Evolutionary conservation across 139 green algal genomes (phyloP).

Genomic region (Chlamydomonas schloesseri): DNA sequence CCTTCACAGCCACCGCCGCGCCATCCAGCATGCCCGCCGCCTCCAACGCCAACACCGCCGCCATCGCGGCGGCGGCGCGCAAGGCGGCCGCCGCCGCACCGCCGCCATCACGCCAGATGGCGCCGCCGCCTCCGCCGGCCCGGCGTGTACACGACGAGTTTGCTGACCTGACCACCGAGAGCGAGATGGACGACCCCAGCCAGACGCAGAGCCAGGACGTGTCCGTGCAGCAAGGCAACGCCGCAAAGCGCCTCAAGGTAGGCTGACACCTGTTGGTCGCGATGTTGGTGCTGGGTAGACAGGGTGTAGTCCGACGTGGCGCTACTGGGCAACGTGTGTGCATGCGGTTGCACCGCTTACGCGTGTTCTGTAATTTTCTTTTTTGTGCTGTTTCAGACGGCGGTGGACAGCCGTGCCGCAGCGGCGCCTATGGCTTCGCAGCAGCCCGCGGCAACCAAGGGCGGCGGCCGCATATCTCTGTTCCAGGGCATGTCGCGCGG

Average conservation of each 20-base stretch:
- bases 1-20: background rate
- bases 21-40: background rate
- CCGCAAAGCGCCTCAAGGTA: slow-evolving; percentile 19
- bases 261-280: no score
- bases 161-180: slow-evolving; percentile 5
- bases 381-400: background rate
- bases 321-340: no score
- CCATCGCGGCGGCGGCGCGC: background rate
- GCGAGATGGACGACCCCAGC: slow-evolving; percentile 13
- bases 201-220: slow-evolving; percentile 35
- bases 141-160: slow-evolving; percentile 11
- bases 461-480: slow-evolving; percentile 29
- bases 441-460: background rate
- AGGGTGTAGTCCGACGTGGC: no score
- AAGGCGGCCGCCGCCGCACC: background rate
- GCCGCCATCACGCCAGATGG: no score
- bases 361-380: background rate
- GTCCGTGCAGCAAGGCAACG: background rate
- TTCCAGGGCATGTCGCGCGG: slow-evolving; percentile 35
- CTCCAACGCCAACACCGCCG: background rate
- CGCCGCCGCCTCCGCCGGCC: background rate
- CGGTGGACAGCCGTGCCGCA: background rate
- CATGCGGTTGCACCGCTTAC: no score
- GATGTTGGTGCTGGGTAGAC: no score
- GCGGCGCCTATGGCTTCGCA: background rate